Percentiles rank a stretch among this genome's conserved stretches.
These are phyloP conservation scores for Actinomucor elegans DNA, from an alignment of 371 early-diverging fungal genomes.

Conservation along the genomic window DNA sequence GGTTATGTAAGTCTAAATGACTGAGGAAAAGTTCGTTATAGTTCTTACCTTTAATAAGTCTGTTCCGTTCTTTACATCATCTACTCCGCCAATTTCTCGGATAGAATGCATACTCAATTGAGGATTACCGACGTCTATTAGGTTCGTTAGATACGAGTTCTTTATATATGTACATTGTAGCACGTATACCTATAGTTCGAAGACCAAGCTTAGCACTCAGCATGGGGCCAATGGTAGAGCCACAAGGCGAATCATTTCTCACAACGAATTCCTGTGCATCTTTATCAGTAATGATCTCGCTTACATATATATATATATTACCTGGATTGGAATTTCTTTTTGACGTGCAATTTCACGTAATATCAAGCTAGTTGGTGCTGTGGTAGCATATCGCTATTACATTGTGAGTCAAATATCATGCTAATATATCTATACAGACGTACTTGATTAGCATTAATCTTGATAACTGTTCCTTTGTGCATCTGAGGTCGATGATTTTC, in stretches of 20 bases:
- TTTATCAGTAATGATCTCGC: neutral
- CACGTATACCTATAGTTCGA: constrained; percentile 77
- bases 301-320: neutral
- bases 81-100: constrained; percentile 86
- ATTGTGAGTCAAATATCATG: too few relatives aligned
- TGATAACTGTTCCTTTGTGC: constrained; percentile 94
- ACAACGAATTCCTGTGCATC: constrained; percentile 77
- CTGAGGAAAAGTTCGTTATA: too few relatives aligned
- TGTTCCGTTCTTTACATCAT: constrained; percentile 83
- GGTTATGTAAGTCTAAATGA: too few relatives aligned
- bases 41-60: constrained; percentile 70
- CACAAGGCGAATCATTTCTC: constrained; percentile 91
- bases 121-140: constrained; percentile 87
- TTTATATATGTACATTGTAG: neutral
- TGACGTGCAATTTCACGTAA: constrained; percentile 75
- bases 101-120: constrained; percentile 95
- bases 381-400: constrained; percentile 87
- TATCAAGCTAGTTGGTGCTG: constrained; percentile 77
- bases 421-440: too few relatives aligned
- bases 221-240: constrained; percentile 95
- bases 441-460: constrained; percentile 91
- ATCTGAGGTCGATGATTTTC: constrained; percentile 86
- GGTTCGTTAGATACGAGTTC: neutral
- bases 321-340: constrained; percentile 74
- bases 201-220: constrained; percentile 88